Conservation (phyloP, 2,329 filamentous ascomycete genomes). For the Apiospora rasikravindrae region DNA sequence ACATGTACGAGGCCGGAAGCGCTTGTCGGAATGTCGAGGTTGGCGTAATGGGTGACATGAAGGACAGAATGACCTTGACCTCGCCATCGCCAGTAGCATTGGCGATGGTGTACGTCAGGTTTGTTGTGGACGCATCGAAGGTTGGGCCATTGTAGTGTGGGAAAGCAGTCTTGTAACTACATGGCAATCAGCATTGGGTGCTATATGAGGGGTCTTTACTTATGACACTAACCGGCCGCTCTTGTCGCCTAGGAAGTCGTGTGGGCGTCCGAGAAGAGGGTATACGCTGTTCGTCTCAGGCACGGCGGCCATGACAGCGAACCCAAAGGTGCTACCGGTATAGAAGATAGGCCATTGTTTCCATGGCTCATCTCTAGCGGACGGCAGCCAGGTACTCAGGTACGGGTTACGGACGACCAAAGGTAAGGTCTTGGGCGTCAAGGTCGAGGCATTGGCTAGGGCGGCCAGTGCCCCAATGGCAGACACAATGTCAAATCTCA, state of each 20-base stretch:
- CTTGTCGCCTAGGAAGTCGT: constrained; percentile 49
- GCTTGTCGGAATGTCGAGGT: constrained; percentile 81
- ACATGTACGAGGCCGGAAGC: constrained; percentile 82
- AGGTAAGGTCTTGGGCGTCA: constrained; percentile 62
- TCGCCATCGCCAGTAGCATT: constrained; percentile 27
- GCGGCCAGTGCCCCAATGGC: constrained; percentile 38
- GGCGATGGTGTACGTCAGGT: constrained; percentile 52
- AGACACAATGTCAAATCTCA: constrained; percentile 37
- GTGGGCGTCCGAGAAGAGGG: constrained; percentile 56
- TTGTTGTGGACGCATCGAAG: constrained; percentile 56
- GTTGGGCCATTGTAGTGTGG: constrained; percentile 51
- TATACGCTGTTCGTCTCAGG: constrained; percentile 50
- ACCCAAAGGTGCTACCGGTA: constrained; percentile 62
- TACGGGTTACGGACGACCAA: constrained; percentile 66
- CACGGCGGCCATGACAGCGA: constrained; percentile 55
- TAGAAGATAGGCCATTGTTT: constrained; percentile 87
- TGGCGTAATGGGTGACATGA: constrained; percentile 80
- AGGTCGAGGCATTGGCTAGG: constrained; percentile 51
- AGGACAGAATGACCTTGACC: constrained; percentile 52
- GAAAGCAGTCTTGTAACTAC: constrained; percentile 45
- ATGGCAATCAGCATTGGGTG: constrained; percentile 23
- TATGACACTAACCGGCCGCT: constrained; percentile 17
- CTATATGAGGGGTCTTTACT: constrained; percentile 19
- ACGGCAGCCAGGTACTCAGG: constrained; percentile 64
- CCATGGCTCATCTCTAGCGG: constrained; percentile 78